Evolutionary conservation across 345 rosid genomes (phyloP).

Genomic region (Toxicodendron radicans): DNA sequence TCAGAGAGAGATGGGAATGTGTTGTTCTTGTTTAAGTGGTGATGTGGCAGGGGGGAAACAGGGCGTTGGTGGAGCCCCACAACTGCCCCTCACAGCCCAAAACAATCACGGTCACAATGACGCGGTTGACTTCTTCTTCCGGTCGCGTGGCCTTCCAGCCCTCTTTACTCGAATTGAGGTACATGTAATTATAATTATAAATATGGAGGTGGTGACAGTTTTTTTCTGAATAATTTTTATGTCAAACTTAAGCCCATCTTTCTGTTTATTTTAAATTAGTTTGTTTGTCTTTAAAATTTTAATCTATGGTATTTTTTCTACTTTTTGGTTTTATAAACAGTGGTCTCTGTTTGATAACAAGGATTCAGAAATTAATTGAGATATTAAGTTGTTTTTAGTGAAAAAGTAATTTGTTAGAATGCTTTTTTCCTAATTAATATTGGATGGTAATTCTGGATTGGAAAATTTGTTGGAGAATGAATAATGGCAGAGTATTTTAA

Average conservation of each 20-base stretch:
- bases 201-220: too few species aligned
- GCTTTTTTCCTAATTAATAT: too few species aligned
- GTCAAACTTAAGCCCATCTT: not conserved
- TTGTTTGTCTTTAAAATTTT: too few species aligned
- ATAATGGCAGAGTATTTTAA: too few species aligned
- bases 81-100: constrained; percentile 22
- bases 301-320: too few species aligned
- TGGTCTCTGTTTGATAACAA: not conserved
- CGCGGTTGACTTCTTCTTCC: constrained; percentile 73
- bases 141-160: constrained; percentile 47
- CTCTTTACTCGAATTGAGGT: constrained; percentile 81
- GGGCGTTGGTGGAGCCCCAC: constrained; percentile 64
- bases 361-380: not conserved
- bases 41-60: constrained; percentile 72
- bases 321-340: not conserved
- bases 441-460: too few species aligned
- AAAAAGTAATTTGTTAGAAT: not conserved
- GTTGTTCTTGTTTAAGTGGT: constrained; percentile 37
- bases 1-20: constrained; percentile 53
- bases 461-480: not conserved
- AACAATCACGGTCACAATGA: constrained; percentile 42
- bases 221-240: not conserved
- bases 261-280: not conserved
- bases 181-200: not conserved
- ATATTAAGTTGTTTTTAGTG: not conserved